Evolutionary conservation across 352 stramenopile genomes (phyloP).

Genomic region (Thalassiosira oceanica): DNA sequence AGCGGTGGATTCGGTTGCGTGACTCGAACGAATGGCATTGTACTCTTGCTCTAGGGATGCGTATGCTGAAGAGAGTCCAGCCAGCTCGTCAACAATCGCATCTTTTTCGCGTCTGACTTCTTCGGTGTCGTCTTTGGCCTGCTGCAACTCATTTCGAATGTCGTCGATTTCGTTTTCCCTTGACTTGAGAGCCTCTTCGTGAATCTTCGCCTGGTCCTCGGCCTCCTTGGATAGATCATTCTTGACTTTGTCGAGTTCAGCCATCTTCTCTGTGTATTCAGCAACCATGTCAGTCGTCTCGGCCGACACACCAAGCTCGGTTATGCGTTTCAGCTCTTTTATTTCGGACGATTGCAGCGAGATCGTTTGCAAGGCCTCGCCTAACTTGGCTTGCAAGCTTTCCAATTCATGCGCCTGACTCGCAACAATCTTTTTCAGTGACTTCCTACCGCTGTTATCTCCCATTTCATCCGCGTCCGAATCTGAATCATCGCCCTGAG

Average conservation of each 20-base stretch:
- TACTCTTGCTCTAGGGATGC: slow-evolving; percentile 70
- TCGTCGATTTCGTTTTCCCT: slow-evolving; percentile 39
- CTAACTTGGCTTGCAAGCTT: slow-evolving; percentile 52
- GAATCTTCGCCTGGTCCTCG: slow-evolving; percentile 20
- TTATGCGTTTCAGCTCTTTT: slow-evolving; percentile 54
- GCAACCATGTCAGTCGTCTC: slow-evolving; percentile 64
- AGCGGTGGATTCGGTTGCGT: slow-evolving; percentile 26
- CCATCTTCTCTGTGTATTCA: slow-evolving; percentile 59
- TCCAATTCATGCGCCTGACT: slow-evolving; percentile 73
- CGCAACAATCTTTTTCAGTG: slow-evolving; percentile 56
- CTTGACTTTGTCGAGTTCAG: slow-evolving; percentile 58
- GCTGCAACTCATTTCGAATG: slow-evolving; percentile 34
- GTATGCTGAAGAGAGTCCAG: slow-evolving; percentile 71
- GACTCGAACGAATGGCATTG: background rate
- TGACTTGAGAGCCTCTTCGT: slow-evolving; percentile 29
- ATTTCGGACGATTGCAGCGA: slow-evolving; percentile 46
- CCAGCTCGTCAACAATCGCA: slow-evolving; percentile 63
- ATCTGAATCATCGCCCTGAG: slow-evolving; percentile 28
- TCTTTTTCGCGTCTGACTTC: slow-evolving; percentile 45
- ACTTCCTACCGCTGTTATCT: background rate
- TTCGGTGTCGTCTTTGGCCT: slow-evolving; percentile 33
- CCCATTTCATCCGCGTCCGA: slow-evolving; percentile 44
- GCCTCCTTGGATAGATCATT: slow-evolving; percentile 41
- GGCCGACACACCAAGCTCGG: slow-evolving; percentile 56
- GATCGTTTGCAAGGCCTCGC: slow-evolving; percentile 40